Conservation (phyloP, 106 monocot genomes). For the Allium sativum region DNA sequence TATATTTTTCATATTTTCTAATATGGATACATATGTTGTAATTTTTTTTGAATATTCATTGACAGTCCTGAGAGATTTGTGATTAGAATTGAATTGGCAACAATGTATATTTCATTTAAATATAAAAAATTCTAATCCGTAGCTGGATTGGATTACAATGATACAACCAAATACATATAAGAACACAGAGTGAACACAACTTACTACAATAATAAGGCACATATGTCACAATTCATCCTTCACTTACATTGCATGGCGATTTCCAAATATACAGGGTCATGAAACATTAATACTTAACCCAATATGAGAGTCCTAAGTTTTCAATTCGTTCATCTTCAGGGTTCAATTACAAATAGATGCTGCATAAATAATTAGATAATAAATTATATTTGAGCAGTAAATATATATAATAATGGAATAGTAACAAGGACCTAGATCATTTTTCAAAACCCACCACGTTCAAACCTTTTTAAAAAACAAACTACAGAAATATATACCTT, state of each 20-base stretch:
- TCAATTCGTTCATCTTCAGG: constrained; percentile 18
- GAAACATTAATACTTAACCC: neutral
- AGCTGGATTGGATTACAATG: neutral
- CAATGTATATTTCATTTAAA: neutral
- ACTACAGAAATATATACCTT: too few species aligned
- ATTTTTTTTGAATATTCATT: too few species aligned
- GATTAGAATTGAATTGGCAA: too few species aligned
- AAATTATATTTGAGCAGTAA: neutral
- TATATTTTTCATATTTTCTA: too few species aligned
- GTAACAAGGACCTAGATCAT: too few species aligned
- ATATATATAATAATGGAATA: neutral
- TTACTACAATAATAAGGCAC: constrained; percentile 2
- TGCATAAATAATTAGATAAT: constrained; percentile 24
- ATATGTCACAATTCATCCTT: neutral
- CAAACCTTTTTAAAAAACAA: too few species aligned
- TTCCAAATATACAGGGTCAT: neutral
- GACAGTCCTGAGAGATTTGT: too few species aligned
- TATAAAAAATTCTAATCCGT: constrained; percentile 3
- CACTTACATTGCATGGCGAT: neutral
- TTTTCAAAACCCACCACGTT: too few species aligned
- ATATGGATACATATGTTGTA: too few species aligned
- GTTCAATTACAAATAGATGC: constrained; percentile 58
- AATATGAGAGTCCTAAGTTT: neutral
- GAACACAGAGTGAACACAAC: too few species aligned
- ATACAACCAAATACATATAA: neutral